phyloP scores from a whole-genome alignment of 345 rosid genomes.

The Chamaenerion angustifolium region DNA sequence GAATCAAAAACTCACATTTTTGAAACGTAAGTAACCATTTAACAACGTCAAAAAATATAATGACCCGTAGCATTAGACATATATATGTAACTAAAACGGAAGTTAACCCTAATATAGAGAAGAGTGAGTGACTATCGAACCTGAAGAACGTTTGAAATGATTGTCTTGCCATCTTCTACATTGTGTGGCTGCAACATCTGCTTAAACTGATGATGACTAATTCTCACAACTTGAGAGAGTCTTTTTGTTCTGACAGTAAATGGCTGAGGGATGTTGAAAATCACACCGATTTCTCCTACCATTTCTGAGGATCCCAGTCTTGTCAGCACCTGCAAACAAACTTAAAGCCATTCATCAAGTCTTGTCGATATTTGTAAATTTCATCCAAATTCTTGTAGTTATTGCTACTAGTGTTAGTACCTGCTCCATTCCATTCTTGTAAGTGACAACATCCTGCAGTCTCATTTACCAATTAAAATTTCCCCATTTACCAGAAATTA shows the following conservation, averaged over 20 bases:
- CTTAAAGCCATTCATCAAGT: too few species aligned
- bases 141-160: slow-evolving; percentile 48
- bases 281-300: slow-evolving; percentile 89
- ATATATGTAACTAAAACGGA: too few species aligned
- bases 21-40: too few species aligned
- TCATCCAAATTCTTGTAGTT: too few species aligned
- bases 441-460: slow-evolving; percentile 57
- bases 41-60: too few species aligned
- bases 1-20: too few species aligned
- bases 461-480: slow-evolving; percentile 7
- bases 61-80: too few species aligned
- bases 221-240: slow-evolving; percentile 77
- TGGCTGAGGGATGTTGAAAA: slow-evolving; percentile 89
- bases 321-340: slow-evolving; percentile 19
- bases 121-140: slow-evolving; percentile 12
- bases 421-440: slow-evolving; percentile 70
- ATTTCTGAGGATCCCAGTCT: slow-evolving; percentile 58
- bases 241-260: slow-evolving; percentile 55
- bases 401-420: too few species aligned
- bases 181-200: slow-evolving; percentile 52
- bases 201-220: slow-evolving; percentile 72
- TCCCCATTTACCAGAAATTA: slow-evolving; percentile 1
- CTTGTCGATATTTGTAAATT: too few species aligned
- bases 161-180: slow-evolving; percentile 53
- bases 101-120: too few species aligned